A percentile compares a stretch with the other conserved stretches of the same genome.
Conservation (phyloP, 768 basidiomycete genomes). For the Collybia sp. region DNA sequence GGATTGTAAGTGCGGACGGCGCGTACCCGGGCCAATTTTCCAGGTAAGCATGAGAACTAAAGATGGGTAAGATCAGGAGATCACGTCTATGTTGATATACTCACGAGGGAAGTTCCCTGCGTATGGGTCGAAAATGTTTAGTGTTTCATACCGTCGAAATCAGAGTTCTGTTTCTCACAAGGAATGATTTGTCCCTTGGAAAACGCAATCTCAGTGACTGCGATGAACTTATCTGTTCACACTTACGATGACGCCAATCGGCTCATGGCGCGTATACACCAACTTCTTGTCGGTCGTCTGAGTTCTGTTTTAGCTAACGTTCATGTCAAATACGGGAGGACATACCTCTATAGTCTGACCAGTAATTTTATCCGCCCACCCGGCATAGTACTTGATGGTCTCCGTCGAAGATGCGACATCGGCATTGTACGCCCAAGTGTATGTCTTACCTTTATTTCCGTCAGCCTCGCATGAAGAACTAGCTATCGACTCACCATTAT, state of each 20-base stretch:
- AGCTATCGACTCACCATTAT: constrained; percentile 28
- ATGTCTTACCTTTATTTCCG: constrained; percentile 23
- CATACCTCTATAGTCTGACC: constrained; percentile 45
- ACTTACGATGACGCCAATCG: constrained; percentile 43
- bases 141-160: neutral
- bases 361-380: constrained; percentile 55
- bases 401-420: constrained; percentile 26
- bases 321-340: neutral
- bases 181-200: constrained; percentile 23
- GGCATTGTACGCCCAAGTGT: constrained; percentile 12
- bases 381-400: constrained; percentile 49
- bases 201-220: neutral
- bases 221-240: neutral
- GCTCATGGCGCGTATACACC: constrained; percentile 60
- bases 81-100: constrained; percentile 1
- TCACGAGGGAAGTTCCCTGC: constrained; percentile 64
- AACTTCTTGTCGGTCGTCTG: constrained; percentile 42
- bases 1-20: too few relatives aligned
- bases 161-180: constrained; percentile 10
- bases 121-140: constrained; percentile 25
- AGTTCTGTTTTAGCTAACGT: neutral
- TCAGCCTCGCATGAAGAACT: neutral
- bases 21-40: constrained; percentile 73
- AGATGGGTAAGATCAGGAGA: neutral
- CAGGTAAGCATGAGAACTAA: constrained; percentile 58